Base-by-base conservation (phyloP, 129 eudicot species). In the Artemisia tridentata region DNA sequence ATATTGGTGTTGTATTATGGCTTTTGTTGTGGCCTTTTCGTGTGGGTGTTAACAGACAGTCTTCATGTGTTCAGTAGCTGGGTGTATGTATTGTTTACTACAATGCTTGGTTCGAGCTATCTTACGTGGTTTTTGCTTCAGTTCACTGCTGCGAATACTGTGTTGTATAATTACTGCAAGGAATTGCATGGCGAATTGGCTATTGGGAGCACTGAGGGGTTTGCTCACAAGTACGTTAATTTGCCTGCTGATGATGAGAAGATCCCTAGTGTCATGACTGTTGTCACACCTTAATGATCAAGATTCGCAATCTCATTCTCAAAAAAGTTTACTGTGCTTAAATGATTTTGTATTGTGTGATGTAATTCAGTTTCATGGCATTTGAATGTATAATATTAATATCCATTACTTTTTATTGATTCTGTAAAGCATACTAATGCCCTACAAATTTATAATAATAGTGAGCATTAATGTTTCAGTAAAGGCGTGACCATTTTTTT, bases 171-270 rank as follows among this genome's bases (percentile, higher is more conserved):
- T 90, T 91, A 92, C 27, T 92, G 98, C 63, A 92, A 86, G 79
- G 96, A 90, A 4, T 80, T 91, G 65, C 88, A 81, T 43, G 97
- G 96, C 8, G 97, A 91, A 38, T 45, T 91, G 72, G 92, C 96
- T 5, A 72, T 74, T 7, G 97, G 88, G 81, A 86, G 88, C 63
- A 86, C 91, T 0, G 85, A 86, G 76, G 97, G 88, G 80, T 88
- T 88, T 86, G 91, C 87, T 9, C 57, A 74, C 3, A 88, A 88
- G 65, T 86, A 88, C 52, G 73, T 86, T 48, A 82, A 86, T 74
- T 65, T 92, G 80, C 98, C 91, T 51, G 83, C 84, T 38, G 89
- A 86, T 79, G 86, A 83, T 66, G 83, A 80, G 41, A 91, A 91
- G 84, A 78, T 86, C 29, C 88, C 92, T 38, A 87, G 82, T 80